Evolutionary conservation across 805 yeast species (phyloP).

Genomic region (Saccharomyces kudriavzevii): DNA sequence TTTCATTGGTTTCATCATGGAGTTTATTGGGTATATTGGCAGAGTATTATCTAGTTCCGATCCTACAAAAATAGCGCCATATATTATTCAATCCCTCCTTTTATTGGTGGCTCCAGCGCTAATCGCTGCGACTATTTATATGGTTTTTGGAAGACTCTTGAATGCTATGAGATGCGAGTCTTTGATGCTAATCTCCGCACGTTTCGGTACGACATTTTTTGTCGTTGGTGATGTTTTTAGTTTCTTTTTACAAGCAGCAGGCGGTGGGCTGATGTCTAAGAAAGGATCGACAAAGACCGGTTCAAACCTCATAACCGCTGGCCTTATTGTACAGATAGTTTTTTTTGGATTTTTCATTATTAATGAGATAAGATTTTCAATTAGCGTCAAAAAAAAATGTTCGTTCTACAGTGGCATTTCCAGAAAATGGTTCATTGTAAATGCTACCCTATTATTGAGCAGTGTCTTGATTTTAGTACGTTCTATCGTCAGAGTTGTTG

Average conservation of each 20-base stretch:
- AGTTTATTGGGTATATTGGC: slow-evolving; percentile 19
- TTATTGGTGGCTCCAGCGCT: slow-evolving; percentile 27
- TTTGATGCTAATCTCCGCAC: slow-evolving; percentile 6
- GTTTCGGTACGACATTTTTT: slow-evolving; percentile 20
- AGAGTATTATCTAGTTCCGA: slow-evolving; percentile 11
- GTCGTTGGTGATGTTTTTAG: slow-evolving; percentile 26
- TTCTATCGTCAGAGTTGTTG: slow-evolving; percentile 25
- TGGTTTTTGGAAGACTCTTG: slow-evolving; percentile 21
- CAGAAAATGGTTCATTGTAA: slow-evolving; percentile 6
- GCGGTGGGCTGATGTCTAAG: slow-evolving; percentile 23
- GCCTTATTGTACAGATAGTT: slow-evolving; percentile 24
- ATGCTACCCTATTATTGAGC: slow-evolving; percentile 4
- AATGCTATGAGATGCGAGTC: slow-evolving; percentile 4
- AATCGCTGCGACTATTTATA: slow-evolving; percentile 26
- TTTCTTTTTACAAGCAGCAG: slow-evolving; percentile 24
- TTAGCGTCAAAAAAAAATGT: slow-evolving; percentile 1
- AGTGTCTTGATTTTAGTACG: slow-evolving; percentile 19
- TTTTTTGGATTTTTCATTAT: slow-evolving; percentile 23
- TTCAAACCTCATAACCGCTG: slow-evolving; percentile 18
- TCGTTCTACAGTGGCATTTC: background rate
- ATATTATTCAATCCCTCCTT: slow-evolving; percentile 19
- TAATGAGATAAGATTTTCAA: slow-evolving; percentile 8
- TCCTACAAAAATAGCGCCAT: slow-evolving; percentile 7
- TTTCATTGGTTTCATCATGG: slow-evolving; percentile 14
- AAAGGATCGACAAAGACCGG: slow-evolving; percentile 8